Base-by-base conservation (phyloP, 345 rosid species). In the Arabidopsis suecica region DNA sequence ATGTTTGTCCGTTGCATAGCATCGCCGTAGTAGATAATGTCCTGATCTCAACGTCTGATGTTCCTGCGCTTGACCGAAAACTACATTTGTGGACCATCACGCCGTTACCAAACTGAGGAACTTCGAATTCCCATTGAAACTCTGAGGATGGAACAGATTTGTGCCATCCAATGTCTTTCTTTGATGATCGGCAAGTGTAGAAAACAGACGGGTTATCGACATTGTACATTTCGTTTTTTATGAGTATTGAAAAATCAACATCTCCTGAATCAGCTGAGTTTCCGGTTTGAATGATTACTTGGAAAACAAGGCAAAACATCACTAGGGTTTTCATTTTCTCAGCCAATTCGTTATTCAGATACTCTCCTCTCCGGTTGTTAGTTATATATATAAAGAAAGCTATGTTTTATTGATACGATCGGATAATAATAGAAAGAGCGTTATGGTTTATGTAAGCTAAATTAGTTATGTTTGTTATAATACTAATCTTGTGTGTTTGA, bases 141-240 rank as follows among this genome's bases (percentile, higher is more conserved):
- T 76, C 30, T 4, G 75, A 33, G 1, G 65, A 44, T 54, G 80
- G 75, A 3, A 23, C 23, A 3, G 80, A 76, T 62, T 62, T 61
- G 59, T 45, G 80, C 71, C 80, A 69, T 37, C 80, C 71, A 9
- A 76, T 37, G 51, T 61, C 65, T 69, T 76, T 76, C 65, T 69
- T 28, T 28, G 59, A 12, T 28, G 80, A 69, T 64, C 37, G 65
- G 36, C 71, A 77, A 25, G 18, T 59, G 66, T 77, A 70, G 59
- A 62, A 69, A 9, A 63, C 75, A 3, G 53, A 7, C 0, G 76
- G 76, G 2, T 9, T 36, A 13, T 45, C n/a, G 3, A 70, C 16
- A 1, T 69, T 37, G 60, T 44, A 37, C 75, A 76, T 54, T 56
- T 69, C 75, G 75, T 76, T 76, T 54, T 44, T 69, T 10, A 69